These are phyloP conservation scores for Komagataella ulmi DNA, from an alignment of 805 yeast genomes.

Conservation along the genomic window DNA sequence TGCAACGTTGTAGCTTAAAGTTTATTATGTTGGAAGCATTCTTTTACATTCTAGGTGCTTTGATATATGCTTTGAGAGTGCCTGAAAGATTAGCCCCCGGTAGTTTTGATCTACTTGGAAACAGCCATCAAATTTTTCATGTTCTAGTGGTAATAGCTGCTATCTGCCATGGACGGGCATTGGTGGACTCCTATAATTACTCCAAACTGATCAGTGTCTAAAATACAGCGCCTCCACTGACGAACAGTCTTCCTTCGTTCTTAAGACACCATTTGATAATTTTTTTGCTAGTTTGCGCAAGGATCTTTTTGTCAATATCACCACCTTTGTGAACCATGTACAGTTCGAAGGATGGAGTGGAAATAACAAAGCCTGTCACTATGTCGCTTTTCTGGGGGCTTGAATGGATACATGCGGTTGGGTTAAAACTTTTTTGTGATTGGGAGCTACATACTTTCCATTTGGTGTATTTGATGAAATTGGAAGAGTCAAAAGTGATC, in stretches of 20 bases:
- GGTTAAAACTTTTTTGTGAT: background rate
- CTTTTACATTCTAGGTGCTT: conserved; percentile 70
- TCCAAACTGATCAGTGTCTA: conserved; percentile 9
- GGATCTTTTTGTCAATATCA: conserved; percentile 38
- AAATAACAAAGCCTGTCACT: conserved; percentile 13
- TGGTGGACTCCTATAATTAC: conserved; percentile 34
- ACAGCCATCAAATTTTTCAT: conserved; percentile 81
- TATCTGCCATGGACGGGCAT: conserved; percentile 53
- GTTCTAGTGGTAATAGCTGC: conserved; percentile 69
- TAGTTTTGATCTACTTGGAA: conserved; percentile 54
- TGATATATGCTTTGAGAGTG: conserved; percentile 59
- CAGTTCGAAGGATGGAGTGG: conserved; percentile 37
- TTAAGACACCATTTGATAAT: conserved; percentile 68
- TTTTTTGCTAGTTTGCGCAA: conserved; percentile 47
- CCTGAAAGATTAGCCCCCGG: conserved; percentile 68
- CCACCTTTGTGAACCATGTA: conserved; percentile 41
- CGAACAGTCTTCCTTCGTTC: conserved; percentile 58
- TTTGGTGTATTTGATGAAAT: conserved; percentile 12
- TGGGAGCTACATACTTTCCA: conserved; percentile 8
- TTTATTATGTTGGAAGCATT: conserved; percentile 63
- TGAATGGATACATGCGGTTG: background rate
- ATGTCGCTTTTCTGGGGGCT: conserved; percentile 7
- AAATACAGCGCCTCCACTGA: conserved; percentile 61
- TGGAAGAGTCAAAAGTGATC: conserved; percentile 6
- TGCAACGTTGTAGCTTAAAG: conserved; percentile 35